phyloP scores from a whole-genome alignment of 495 filamentous ascomycete genomes.

The Aspergillus leporis region DNA sequence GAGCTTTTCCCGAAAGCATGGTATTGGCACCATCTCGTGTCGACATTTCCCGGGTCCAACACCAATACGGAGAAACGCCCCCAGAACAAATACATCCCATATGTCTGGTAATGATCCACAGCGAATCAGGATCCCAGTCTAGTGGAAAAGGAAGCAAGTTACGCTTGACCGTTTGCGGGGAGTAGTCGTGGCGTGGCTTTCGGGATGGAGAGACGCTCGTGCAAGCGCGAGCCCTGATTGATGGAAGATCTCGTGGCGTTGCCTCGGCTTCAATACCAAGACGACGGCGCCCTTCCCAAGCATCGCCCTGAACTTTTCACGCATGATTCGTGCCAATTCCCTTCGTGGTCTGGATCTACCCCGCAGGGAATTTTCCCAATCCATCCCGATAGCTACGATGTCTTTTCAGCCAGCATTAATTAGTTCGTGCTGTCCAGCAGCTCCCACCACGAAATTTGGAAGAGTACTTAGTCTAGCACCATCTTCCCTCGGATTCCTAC shows the following conservation, averaged over 20 bases:
- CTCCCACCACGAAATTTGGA: constrained; percentile 12
- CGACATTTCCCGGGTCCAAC: neutral
- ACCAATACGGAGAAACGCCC: constrained; percentile 4
- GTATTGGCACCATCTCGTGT: constrained; percentile 3
- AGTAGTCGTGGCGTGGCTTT: constrained; percentile 3
- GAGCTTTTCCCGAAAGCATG: constrained; percentile 1
- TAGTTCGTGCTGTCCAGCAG: constrained; percentile 25
- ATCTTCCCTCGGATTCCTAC: constrained; percentile 16
- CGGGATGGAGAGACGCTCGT: constrained; percentile 5
- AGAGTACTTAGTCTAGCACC: constrained; percentile 14
- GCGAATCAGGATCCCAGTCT: constrained; percentile 2
- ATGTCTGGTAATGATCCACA: neutral
- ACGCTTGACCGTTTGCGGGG: constrained; percentile 21
- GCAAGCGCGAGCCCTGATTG: constrained; percentile 29
- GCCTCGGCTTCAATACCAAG: constrained; percentile 21
- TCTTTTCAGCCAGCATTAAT: constrained; percentile 18
- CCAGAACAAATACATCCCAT: neutral
- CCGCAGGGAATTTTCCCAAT: constrained; percentile 28
- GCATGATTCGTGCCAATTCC: constrained; percentile 5
- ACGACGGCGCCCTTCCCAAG: constrained; percentile 14
- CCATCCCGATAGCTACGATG: constrained; percentile 8
- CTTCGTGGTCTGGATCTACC: constrained; percentile 15
- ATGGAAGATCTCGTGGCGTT: constrained; percentile 31
- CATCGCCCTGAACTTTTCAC: neutral
- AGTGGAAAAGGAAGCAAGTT: constrained; percentile 2